These are phyloP conservation scores for Cladophialophora chaetospira DNA, from an alignment of 2,329 filamentous ascomycete genomes.

Conservation along the genomic window DNA sequence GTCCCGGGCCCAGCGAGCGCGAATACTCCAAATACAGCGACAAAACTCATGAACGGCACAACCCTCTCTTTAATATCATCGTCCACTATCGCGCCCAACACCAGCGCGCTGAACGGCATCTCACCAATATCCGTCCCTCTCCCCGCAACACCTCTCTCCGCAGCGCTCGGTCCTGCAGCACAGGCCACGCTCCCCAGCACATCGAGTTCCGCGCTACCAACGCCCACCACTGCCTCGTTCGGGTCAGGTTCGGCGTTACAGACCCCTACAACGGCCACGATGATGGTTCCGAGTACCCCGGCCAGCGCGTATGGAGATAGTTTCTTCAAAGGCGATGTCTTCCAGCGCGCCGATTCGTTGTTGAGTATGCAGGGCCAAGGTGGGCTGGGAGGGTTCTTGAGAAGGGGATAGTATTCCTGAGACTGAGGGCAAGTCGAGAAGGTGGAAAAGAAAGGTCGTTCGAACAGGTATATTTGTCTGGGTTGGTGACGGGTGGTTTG, in stretches of 20 bases:
- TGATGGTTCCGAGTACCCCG: slow-evolving; percentile 44
- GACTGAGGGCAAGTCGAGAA: no score
- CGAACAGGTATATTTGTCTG: no score
- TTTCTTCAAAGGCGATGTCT: slow-evolving; percentile 53
- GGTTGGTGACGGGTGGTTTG: no score
- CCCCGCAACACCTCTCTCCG: slow-evolving; percentile 86
- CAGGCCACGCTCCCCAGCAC: slow-evolving; percentile 79
- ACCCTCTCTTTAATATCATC: not conserved
- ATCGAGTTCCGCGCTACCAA: not conserved
- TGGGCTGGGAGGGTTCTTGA: slow-evolving; percentile 25
- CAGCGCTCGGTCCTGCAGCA: slow-evolving; percentile 83
- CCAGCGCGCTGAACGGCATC: slow-evolving; percentile 13
- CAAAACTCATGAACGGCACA: slow-evolving; percentile 35
- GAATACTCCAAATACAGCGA: slow-evolving; percentile 34
- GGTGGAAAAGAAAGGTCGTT: no score
- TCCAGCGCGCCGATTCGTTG: slow-evolving; percentile 52
- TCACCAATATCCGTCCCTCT: slow-evolving; percentile 53
- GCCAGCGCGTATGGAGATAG: slow-evolving; percentile 52
- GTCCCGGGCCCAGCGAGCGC: slow-evolving; percentile 23
- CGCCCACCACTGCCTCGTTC: not conserved
- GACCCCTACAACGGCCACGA: not conserved
- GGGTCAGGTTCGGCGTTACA: slow-evolving; percentile 6
- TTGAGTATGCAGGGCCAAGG: slow-evolving; percentile 39
- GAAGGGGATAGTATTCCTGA: slow-evolving; percentile 17
- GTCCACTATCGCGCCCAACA: slow-evolving; percentile 5